Evolutionary conservation across 1,284 basidiomycete genomes (phyloP).

Genomic region (Phenoliferia sp.): DNA sequence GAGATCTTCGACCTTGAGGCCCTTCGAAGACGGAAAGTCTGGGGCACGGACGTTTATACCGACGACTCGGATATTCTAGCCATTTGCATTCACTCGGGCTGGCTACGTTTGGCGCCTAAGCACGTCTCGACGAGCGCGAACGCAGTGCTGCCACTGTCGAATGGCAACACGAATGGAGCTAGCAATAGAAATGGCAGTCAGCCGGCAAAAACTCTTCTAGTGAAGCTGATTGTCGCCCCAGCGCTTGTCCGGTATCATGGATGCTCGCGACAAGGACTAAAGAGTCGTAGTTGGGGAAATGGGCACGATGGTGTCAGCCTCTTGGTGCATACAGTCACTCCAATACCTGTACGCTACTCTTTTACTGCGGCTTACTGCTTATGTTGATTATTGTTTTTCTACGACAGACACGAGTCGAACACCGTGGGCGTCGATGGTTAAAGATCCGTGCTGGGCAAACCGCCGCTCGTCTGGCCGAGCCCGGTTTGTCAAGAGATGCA

Average conservation of each 20-base stretch:
- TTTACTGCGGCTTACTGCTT: neutral
- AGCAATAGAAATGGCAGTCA: neutral
- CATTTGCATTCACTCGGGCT: conserved; percentile 52
- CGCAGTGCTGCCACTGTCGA: neutral
- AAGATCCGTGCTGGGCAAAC: conserved; percentile 1
- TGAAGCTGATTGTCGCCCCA: conserved; percentile 51
- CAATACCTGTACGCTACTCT: neutral
- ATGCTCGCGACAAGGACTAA: conserved; percentile 48
- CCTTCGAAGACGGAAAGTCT: conserved; percentile 43
- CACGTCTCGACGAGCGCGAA: neutral
- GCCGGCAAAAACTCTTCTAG: conserved; percentile 41
- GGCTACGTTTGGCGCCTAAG: conserved; percentile 43
- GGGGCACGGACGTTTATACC: conserved; percentile 58
- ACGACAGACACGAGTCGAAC: conserved; percentile 1
- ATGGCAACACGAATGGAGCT: neutral
- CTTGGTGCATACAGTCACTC: conserved; percentile 47
- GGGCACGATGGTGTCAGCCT: conserved; percentile 54
- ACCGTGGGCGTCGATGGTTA: neutral
- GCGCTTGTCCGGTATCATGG: conserved; percentile 50
- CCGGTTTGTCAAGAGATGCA: neutral
- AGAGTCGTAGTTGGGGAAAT: conserved; percentile 53
- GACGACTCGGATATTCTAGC: conserved; percentile 55
- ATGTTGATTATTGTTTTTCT: neutral
- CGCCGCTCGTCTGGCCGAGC: neutral
- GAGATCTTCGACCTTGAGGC: conserved; percentile 32